phyloP scores from a whole-genome alignment of 73 alveolate species.

The Tetrahymena elliotti region DNA sequence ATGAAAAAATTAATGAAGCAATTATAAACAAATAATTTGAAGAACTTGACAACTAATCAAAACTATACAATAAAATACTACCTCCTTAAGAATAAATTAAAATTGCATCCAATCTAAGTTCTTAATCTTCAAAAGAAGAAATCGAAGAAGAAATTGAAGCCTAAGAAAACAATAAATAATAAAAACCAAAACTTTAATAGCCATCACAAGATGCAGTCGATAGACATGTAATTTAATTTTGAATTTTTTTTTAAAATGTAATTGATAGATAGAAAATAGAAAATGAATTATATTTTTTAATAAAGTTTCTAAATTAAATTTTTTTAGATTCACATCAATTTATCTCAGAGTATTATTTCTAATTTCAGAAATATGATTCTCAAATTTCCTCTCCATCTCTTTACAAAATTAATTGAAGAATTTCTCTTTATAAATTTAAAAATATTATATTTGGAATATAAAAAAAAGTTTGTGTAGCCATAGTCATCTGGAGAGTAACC shows the following conservation, averaged over 20 bases:
- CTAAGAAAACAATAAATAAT: background rate
- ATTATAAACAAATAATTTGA: background rate
- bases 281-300: no score
- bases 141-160: background rate
- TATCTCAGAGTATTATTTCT: no score
- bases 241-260: background rate
- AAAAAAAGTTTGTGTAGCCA: background rate
- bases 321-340: no score
- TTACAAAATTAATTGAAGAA: no score
- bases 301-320: no score
- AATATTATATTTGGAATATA: no score
- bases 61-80: background rate
- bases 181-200: background rate
- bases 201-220: background rate
- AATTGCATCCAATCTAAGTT: background rate
- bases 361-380: no score
- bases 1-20: background rate
- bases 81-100: background rate
- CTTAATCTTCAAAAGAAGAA: background rate
- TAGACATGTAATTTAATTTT: background rate
- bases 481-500: background rate
- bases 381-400: no score
- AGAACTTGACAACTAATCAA: background rate
- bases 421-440: background rate
- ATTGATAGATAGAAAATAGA: no score